Evolutionary conservation across 2,329 filamentous ascomycete species (phyloP).

Genomic region (Arthrobotrys megalospora): DNA sequence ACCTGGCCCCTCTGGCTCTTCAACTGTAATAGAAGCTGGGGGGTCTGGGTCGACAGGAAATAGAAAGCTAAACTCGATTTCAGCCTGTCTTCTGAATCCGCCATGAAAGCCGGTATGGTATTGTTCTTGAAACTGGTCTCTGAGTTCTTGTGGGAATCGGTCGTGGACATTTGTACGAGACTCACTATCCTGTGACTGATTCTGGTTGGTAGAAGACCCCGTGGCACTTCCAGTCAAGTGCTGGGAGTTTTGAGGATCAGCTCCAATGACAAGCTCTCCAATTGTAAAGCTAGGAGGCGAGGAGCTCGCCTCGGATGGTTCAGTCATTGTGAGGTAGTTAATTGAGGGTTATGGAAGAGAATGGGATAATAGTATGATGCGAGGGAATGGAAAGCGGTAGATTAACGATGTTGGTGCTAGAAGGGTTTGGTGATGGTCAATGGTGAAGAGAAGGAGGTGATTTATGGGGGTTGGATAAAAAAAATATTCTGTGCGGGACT

Average conservation of each 20-base stretch:
- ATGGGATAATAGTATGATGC: neutral
- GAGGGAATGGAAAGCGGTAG: conserved; percentile 4
- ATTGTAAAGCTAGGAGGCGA: neutral
- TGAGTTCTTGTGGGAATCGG: neutral
- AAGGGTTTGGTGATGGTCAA: neutral
- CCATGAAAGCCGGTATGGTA: neutral
- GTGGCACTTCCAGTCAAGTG: too few relatives aligned
- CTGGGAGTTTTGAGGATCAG: too few relatives aligned
- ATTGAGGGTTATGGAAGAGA: neutral
- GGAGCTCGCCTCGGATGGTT: neutral
- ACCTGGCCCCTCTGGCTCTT: too few relatives aligned
- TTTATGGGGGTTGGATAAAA: neutral
- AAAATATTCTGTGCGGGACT: conserved; percentile 1
- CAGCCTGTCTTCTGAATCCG: neutral
- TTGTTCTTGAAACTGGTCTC: neutral
- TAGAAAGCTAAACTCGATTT: neutral
- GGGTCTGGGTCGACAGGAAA: neutral
- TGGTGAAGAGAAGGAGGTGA: neutral
- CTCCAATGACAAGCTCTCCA: neutral
- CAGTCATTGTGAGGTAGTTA: conserved; percentile 3
- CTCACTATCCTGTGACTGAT: neutral
- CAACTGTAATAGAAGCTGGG: neutral
- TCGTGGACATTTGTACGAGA: neutral
- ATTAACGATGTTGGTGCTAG: neutral
- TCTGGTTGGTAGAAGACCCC: neutral